These are phyloP conservation scores for Neonectria coccinea DNA, from an alignment of 2,329 filamentous ascomycete species.

Conservation along the genomic window DNA sequence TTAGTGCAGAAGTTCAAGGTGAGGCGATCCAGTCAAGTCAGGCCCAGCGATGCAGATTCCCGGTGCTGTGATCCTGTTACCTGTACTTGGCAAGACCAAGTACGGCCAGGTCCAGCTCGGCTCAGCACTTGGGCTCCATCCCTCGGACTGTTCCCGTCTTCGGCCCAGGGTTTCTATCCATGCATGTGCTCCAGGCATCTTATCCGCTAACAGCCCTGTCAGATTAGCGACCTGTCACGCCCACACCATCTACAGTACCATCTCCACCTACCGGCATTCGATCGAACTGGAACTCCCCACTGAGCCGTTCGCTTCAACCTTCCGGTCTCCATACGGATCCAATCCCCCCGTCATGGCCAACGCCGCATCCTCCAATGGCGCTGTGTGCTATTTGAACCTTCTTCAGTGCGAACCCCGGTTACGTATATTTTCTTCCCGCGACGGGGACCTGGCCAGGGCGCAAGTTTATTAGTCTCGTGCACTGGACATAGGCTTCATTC, in stretches of 20 bases:
- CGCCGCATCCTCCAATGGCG: slow-evolving; percentile 6
- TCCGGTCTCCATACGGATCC: not conserved
- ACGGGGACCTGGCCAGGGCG: slow-evolving; percentile 10
- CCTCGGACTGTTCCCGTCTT: not conserved
- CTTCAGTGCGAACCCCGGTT: slow-evolving; percentile 21
- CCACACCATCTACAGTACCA: not conserved
- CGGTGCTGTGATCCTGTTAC: not conserved
- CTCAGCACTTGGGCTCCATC: slow-evolving; percentile 11
- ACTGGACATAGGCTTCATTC: slow-evolving; percentile 13
- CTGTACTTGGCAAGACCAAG: not conserved
- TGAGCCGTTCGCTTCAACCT: not conserved
- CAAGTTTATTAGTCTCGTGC: slow-evolving; percentile 8
- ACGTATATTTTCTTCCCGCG: slow-evolving; percentile 12
- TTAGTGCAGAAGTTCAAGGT: slow-evolving; percentile 16
- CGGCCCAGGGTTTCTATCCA: not conserved
- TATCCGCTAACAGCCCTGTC: slow-evolving; percentile 24
- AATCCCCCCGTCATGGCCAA: slow-evolving; percentile 8
- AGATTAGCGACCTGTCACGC: slow-evolving; percentile 22
- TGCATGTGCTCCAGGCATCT: not conserved
- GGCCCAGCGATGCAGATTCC: slow-evolving; percentile 17
- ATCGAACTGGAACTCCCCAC: slow-evolving; percentile 4
- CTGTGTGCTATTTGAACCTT: slow-evolving; percentile 8
- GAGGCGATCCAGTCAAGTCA: slow-evolving; percentile 10
- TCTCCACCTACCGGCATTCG: slow-evolving; percentile 1
- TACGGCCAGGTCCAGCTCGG: not conserved